These are phyloP conservation scores for Geotrichum candidum DNA, from an alignment of 1,139 yeast genomes.

Conservation along the genomic window DNA sequence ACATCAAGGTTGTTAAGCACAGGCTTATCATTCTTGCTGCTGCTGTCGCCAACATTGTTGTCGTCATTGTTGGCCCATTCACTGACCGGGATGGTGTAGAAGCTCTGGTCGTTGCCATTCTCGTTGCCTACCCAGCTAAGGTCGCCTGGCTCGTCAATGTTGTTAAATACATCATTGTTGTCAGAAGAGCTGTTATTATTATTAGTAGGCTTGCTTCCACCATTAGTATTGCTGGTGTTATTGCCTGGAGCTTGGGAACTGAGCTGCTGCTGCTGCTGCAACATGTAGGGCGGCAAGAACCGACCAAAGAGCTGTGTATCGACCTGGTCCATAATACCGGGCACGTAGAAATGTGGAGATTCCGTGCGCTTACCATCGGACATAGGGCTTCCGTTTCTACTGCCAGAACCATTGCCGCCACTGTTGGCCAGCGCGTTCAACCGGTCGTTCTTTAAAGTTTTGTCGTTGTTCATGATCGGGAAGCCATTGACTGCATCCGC, in stretches of 20 bases:
- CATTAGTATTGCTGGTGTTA: background rate
- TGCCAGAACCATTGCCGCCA: background rate
- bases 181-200: background rate
- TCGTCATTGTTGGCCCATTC: background rate
- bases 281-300: slow-evolving; percentile 78
- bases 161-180: background rate
- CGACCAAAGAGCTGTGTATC: slow-evolving; percentile 82
- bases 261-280: slow-evolving; percentile 24
- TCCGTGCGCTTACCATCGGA: slow-evolving; percentile 4
- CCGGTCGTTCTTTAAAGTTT: background rate
- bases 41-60: background rate
- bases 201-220: background rate
- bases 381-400: background rate
- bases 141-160: background rate
- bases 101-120: background rate
- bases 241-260: background rate
- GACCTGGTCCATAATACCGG: slow-evolving; percentile 76
- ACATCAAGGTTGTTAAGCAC: background rate
- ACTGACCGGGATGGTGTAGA: background rate
- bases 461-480: background rate
- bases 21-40: background rate
- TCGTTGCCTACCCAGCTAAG: background rate
- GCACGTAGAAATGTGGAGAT: slow-evolving; percentile 43
- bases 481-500: slow-evolving; percentile 11
- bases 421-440: background rate